Evolutionary conservation across 192 early-diverging fungal genomes (phyloP).

Genomic region (Cetraspora pellucida): DNA sequence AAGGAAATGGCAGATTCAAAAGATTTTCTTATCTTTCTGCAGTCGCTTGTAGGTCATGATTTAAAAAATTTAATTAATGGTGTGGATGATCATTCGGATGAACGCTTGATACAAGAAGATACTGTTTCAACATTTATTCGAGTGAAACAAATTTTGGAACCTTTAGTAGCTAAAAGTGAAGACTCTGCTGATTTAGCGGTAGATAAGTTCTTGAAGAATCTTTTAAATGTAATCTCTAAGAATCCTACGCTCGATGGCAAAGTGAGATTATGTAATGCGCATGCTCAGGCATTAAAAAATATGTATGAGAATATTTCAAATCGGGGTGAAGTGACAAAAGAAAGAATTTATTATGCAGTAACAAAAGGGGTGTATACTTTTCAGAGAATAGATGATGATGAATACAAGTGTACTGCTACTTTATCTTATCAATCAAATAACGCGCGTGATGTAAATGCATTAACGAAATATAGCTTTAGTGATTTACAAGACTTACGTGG

Average conservation of each 20-base stretch:
- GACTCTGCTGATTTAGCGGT: not conserved
- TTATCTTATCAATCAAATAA: constrained; percentile 14
- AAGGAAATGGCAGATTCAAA: constrained; percentile 9
- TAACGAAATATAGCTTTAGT: not conserved
- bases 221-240: not conserved
- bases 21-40: constrained; percentile 26
- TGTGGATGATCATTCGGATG: constrained; percentile 35
- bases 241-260: constrained; percentile 4
- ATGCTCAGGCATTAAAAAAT: constrained; percentile 26
- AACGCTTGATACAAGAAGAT: constrained; percentile 33
- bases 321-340: constrained; percentile 30
- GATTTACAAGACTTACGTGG: constrained; percentile 37
- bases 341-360: constrained; percentile 27
- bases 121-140: constrained; percentile 24
- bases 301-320: constrained; percentile 27
- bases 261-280: constrained; percentile 26
- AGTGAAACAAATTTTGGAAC: constrained; percentile 30
- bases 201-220: not conserved
- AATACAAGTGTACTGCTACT: constrained; percentile 26
- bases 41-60: constrained; percentile 18
- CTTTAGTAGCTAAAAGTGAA: not conserved
- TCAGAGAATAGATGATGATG: constrained; percentile 6
- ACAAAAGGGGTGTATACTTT: constrained; percentile 25
- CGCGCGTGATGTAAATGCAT: not conserved
- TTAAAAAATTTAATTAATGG: constrained; percentile 37